Evolutionary conservation across 2,329 filamentous ascomycete species (phyloP), one percentile per base, ranked within the genome.

Genomic region (Claviceps pusilla): DNA sequence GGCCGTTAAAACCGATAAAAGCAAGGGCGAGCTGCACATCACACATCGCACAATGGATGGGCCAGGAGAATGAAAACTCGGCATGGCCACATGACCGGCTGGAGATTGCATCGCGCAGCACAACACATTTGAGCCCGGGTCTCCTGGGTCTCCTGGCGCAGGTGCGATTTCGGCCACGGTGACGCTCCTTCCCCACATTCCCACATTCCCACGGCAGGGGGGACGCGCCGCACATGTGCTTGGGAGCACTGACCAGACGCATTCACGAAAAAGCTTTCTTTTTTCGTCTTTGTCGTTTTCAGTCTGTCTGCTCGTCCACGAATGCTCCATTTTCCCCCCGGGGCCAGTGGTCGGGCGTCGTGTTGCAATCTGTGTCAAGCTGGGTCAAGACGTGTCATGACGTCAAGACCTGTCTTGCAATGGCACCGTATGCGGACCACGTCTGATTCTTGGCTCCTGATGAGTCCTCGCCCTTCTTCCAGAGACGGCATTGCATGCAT

Each of bases 81-180:
- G 52, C 47, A 41, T 55, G 54, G 50, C 52, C 57, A 58, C 57
- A 55, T 58, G 57, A 58, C 57, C 48, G 28, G 41, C 31, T 52
- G 35, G 53, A 58, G 55, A 57, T 58, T 58, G 55, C 50, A 52
- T 51, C 51, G 43, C 50, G 3, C 42, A 33, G 16, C 42, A 11
- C 42, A 16, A 43, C 16, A 43, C 24, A 24, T 24, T 24, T 24
- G 24, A 33, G 5, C 31, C 31, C 7, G 31, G 31, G 5, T 33
- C 5, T 33, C 31, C 31, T 14, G 3, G 37, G 12, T 10, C 49
- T 43, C 54, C 49, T 46, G 45, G 50, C 33, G 43, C 42, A 24
- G 43, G 43, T 41, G 35, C 35, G 35, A 11, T 37, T 9, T 37
- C 35, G 35, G 35, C 35, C 35, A 11, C 3, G 7, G 35, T 37